phyloP scores from a whole-genome alignment of 768 basidiomycete species.

The Mycena metata region DNA sequence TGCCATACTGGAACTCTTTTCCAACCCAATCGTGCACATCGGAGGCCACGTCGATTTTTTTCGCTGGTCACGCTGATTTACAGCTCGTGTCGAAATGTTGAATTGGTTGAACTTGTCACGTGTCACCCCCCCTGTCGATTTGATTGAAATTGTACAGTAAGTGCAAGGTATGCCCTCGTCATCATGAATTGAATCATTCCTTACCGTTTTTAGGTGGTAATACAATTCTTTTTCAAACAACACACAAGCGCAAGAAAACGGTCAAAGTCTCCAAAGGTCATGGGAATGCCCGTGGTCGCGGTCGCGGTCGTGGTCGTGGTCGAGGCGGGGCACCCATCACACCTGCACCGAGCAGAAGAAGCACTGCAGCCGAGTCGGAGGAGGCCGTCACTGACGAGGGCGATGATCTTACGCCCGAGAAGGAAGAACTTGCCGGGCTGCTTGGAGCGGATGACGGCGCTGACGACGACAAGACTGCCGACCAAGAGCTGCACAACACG shows the following conservation, averaged over 20 bases:
- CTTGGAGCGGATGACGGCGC: constrained; percentile 36
- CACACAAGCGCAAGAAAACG: constrained; percentile 38
- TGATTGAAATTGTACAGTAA: too few relatives aligned
- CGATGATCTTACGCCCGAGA: neutral
- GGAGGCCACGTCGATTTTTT: too few relatives aligned
- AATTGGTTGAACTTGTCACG: too few relatives aligned
- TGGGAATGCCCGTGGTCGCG: too few relatives aligned
- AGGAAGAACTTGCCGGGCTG: constrained; percentile 30
- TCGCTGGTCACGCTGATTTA: too few relatives aligned
- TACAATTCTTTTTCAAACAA: constrained; percentile 46
- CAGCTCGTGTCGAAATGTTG: too few relatives aligned
- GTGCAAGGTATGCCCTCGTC: constrained; percentile 43
- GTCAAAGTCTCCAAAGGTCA: neutral
- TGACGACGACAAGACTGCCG: constrained; percentile 37
- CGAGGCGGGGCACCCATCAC: too few relatives aligned
- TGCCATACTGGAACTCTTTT: too few relatives aligned
- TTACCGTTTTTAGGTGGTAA: constrained; percentile 37
- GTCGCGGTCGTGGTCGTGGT: too few relatives aligned
- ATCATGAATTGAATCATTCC: neutral
- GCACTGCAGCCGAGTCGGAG: neutral
- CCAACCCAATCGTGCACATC: too few relatives aligned
- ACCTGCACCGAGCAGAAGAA: constrained; percentile 3
- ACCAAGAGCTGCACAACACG: constrained; percentile 39
- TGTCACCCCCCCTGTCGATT: too few relatives aligned
- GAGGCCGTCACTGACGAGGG: constrained; percentile 5